Base-by-base conservation (phyloP, 345 rosid genomes). In the Kernera saxatilis region DNA sequence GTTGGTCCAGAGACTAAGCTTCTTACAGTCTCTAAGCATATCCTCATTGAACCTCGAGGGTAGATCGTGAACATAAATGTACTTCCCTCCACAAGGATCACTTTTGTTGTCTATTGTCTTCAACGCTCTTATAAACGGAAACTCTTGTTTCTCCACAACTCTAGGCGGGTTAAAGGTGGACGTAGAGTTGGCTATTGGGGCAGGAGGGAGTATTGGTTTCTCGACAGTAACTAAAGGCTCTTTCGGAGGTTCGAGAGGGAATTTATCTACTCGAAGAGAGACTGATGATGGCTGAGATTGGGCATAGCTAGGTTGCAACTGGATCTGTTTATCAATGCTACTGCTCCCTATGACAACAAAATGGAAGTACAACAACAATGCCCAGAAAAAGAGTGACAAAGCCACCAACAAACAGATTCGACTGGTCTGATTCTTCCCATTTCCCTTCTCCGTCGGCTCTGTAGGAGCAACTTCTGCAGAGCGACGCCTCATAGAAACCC, bases 1-100 rank as follows among this genome's bases (percentile, higher is more conserved):
- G 61, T 93, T 87, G 18, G 96, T 90, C 98, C 98, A 87, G 49
- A 77, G 88, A 72, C 97, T 88, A 82, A 88, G 85, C 71, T 84
- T 90, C 77, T 62, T 85, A 70, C 98, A 90, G 55, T 88, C 85
- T 77, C 83, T 82, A 73, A 93, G 88, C 96, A 93, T 88, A 60
- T 88, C 92, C 76, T 85, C 91, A 35, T 90, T 93, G 79, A 90
- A 93, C 83, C 78, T 87, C 0, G 93, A 58, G 53, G 97, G 93
- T 17, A 93, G 77, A 67, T 90, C 80, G 26, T 90, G 95, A 67
- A 90, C 93, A 65, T 87, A 88, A 43, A 92, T 85, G 58, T 92
- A 92, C 77, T 82, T 85, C 23, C 98, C 94, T 2, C 96, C 92
- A 37, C 98, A 91, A 0, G 90, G 89, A 78, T 91, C 96, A 23